Conservation (phyloP, 768 basidiomycete species). For the Suillus weaverae region DNA sequence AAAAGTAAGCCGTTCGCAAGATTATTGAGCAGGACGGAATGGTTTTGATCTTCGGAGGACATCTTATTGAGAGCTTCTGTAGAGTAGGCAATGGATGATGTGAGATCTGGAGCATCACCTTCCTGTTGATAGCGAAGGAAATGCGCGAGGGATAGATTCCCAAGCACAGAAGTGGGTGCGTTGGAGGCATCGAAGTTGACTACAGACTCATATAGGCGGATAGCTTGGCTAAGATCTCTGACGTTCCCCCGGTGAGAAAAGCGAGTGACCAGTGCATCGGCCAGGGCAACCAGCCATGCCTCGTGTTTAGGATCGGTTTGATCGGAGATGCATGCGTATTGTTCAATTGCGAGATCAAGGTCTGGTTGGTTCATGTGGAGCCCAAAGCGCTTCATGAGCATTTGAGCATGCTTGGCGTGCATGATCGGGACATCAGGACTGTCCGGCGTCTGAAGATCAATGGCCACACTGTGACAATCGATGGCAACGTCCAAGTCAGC, state of each 20-base stretch:
- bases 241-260: conserved; percentile 14
- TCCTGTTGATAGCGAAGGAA: conserved; percentile 26
- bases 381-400: conserved; percentile 8
- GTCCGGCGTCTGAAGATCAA: conserved; percentile 19
- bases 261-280: conserved; percentile 8
- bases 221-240: conserved; percentile 18
- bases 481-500: conserved; percentile 32
- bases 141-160: conserved; percentile 1
- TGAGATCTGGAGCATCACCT: conserved; percentile 26
- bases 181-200: conserved; percentile 16
- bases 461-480: conserved; percentile 18
- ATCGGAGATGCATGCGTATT: conserved; percentile 5
- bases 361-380: background rate
- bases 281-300: conserved; percentile 16
- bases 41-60: conserved; percentile 14
- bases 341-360: background rate
- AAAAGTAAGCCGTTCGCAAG: background rate
- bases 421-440: conserved; percentile 13
- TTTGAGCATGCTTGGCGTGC: background rate
- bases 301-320: conserved; percentile 18
- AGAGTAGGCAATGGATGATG: conserved; percentile 26
- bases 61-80: conserved; percentile 22
- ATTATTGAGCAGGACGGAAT: conserved; percentile 1
- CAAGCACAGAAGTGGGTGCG: background rate
- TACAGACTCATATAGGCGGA: conserved; percentile 23